Evolutionary conservation across 495 filamentous ascomycete species (phyloP).

Genomic region (Hypoxylon lienhwacheense): DNA sequence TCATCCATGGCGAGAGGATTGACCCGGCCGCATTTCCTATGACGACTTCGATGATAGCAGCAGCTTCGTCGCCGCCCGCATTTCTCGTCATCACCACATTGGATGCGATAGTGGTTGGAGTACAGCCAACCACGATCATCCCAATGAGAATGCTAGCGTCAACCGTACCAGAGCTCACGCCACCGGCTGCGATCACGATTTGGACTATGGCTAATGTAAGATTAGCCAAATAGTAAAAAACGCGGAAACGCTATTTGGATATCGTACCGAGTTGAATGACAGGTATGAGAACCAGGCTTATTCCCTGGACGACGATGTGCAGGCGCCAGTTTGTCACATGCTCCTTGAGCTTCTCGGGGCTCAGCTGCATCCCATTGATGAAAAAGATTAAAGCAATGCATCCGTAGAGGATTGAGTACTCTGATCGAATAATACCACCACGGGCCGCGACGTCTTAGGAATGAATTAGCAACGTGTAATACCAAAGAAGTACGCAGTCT

Average conservation of each 20-base stretch:
- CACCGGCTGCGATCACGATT: conserved; percentile 52
- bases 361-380: conserved; percentile 57
- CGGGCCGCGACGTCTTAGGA: conserved; percentile 52
- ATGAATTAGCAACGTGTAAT: conserved; percentile 3
- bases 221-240: conserved; percentile 18
- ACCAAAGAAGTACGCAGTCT: neutral
- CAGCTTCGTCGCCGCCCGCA: conserved; percentile 58
- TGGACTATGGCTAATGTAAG: conserved; percentile 48
- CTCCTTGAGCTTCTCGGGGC: conserved; percentile 52
- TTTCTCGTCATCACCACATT: conserved; percentile 61
- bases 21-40: conserved; percentile 58
- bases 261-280: conserved; percentile 41
- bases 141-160: conserved; percentile 56
- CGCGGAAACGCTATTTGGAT: neutral
- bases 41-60: conserved; percentile 57
- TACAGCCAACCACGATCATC: conserved; percentile 57
- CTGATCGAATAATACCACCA: conserved; percentile 55
- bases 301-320: conserved; percentile 54
- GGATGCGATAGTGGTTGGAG: conserved; percentile 61
- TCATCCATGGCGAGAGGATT: conserved; percentile 56
- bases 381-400: conserved; percentile 58
- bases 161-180: conserved; percentile 41
- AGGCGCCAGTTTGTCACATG: conserved; percentile 57
- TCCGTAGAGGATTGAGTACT: conserved; percentile 59
- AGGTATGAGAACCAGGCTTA: conserved; percentile 56